phyloP scores from a whole-genome alignment of 495 filamentous ascomycete genomes.

The Patellaria atrata region DNA sequence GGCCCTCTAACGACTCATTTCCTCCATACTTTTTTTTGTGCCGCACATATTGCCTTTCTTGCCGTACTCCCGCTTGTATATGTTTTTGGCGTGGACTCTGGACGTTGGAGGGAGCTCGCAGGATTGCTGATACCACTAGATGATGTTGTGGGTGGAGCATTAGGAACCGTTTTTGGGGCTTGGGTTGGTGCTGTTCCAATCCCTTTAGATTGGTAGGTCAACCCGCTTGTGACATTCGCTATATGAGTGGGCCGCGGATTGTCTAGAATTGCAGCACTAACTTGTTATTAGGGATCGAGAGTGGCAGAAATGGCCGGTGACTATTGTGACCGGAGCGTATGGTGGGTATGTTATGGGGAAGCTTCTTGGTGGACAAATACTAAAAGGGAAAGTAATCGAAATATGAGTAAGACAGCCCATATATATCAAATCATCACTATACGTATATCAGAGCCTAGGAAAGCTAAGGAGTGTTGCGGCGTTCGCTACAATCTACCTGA shows the following conservation, averaged over 20 bases:
- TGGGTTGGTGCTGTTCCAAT: slow-evolving; percentile 85
- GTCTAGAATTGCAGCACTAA: not conserved
- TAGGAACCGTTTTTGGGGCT: slow-evolving; percentile 47
- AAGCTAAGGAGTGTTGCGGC: too few relatives aligned
- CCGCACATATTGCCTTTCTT: slow-evolving; percentile 67
- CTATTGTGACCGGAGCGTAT: slow-evolving; percentile 62
- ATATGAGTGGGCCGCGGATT: slow-evolving; percentile 3
- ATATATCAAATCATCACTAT: not conserved
- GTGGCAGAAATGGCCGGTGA: slow-evolving; percentile 97
- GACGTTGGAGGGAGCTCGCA: slow-evolving; percentile 58
- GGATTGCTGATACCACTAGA: slow-evolving; percentile 43
- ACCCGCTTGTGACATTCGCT: not conserved
- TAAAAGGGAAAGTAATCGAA: slow-evolving; percentile 47
- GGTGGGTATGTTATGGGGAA: slow-evolving; percentile 51
- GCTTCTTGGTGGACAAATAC: slow-evolving; percentile 38
- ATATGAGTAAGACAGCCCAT: not conserved
- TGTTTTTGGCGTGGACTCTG: slow-evolving; percentile 60
- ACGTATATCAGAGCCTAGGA: too few relatives aligned
- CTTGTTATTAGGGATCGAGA: slow-evolving; percentile 76
- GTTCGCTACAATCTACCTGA: too few relatives aligned
- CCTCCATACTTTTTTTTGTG: slow-evolving; percentile 60
- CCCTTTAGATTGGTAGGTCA: slow-evolving; percentile 81
- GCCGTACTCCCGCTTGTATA: slow-evolving; percentile 64
- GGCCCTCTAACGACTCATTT: slow-evolving; percentile 79
- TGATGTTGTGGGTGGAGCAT: slow-evolving; percentile 51